A percentile compares a stretch with the other conserved stretches of the same genome.
phyloP scores from a whole-genome alignment of 805 yeast species.

The Wickerhamomyces chambardii region DNA sequence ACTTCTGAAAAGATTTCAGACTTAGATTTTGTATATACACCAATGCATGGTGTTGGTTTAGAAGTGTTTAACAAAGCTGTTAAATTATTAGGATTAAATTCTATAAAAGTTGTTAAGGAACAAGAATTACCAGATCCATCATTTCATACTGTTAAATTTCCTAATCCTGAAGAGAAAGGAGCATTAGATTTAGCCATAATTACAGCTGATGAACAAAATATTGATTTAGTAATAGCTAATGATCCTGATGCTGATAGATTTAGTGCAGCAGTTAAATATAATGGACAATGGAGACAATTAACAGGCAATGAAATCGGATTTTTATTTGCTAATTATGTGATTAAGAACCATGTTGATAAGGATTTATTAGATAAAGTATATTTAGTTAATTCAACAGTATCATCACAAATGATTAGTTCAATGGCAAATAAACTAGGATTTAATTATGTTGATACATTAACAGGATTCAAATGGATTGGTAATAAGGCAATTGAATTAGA shows the following conservation, averaged over 20 bases:
- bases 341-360: constrained; percentile 17
- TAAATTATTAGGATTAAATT: constrained; percentile 24
- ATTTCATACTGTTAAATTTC: constrained; percentile 81
- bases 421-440: constrained; percentile 60
- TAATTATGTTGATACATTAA: constrained; percentile 70
- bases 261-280: constrained; percentile 59
- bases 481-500: constrained; percentile 75
- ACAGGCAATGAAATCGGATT: constrained; percentile 91
- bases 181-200: constrained; percentile 69
- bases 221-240: constrained; percentile 66
- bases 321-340: constrained; percentile 62
- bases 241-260: constrained; percentile 98
- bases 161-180: constrained; percentile 94
- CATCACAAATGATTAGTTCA: constrained; percentile 68
- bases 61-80: constrained; percentile 42
- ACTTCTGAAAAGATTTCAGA: constrained; percentile 16
- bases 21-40: constrained; percentile 70
- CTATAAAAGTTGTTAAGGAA: constrained; percentile 37
- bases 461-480: constrained; percentile 98
- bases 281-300: constrained; percentile 58
- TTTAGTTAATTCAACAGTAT: constrained; percentile 83
- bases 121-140: constrained; percentile 78
- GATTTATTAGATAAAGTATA: constrained; percentile 28
- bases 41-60: constrained; percentile 93
- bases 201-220: constrained; percentile 40